Conservation (phyloP, 2,329 filamentous ascomycete genomes). For the Blastomyces emzantsi region DNA sequence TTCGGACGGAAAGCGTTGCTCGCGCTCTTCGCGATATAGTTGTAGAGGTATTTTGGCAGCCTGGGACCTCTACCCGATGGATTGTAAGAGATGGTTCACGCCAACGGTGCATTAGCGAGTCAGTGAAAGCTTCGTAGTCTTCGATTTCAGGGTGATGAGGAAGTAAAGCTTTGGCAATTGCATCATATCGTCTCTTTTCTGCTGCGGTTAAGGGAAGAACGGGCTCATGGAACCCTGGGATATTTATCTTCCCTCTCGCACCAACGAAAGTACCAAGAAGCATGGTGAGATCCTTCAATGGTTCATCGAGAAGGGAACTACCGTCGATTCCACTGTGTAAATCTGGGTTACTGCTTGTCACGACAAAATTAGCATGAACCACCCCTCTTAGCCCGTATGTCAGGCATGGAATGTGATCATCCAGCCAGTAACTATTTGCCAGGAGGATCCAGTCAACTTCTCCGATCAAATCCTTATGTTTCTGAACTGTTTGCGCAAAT, state of each 20-base stretch:
- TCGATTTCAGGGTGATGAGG: constrained; percentile 58
- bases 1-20: constrained; percentile 77
- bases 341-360: constrained; percentile 79
- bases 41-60: constrained; percentile 76
- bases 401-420: constrained; percentile 88
- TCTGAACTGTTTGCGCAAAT: constrained; percentile 72
- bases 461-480: constrained; percentile 76
- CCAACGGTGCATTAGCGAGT: constrained; percentile 87
- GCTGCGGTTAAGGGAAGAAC: constrained; percentile 65
- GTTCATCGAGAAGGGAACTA: constrained; percentile 75
- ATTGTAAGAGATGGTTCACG: constrained; percentile 90
- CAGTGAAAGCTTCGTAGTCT: constrained; percentile 61
- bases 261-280: constrained; percentile 76
- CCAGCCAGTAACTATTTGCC: constrained; percentile 97
- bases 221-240: constrained; percentile 81
- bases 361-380: constrained; percentile 80
- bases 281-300: constrained; percentile 80
- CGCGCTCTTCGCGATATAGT: constrained; percentile 78
- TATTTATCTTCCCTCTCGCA: constrained; percentile 66
- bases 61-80: constrained; percentile 85
- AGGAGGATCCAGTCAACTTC: constrained; percentile 88
- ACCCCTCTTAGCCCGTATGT: constrained; percentile 93
- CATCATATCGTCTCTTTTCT: constrained; percentile 72
- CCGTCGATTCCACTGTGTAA: constrained; percentile 96
- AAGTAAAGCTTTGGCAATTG: constrained; percentile 70